Base-by-base conservation (phyloP, 2,329 filamentous ascomycete species). In the Sporothrix curviconia region DNA sequence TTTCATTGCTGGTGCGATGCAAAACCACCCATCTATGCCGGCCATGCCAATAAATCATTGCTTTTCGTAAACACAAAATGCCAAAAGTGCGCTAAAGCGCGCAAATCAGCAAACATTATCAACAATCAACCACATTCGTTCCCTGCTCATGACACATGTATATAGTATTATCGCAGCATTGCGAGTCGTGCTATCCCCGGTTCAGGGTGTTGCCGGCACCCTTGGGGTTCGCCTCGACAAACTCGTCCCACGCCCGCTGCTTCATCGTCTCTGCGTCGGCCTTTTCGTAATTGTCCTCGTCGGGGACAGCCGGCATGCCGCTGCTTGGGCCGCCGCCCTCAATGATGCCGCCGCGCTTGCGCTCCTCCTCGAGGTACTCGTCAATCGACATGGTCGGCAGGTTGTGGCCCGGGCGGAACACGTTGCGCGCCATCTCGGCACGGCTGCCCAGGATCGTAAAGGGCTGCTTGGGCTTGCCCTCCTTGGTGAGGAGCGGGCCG, bases 371-470 rank as follows among this genome's bases (percentile, higher is more conserved):
- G 15, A 99, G 77, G 68, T 97, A 99, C 74, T 99, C 94, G 65
- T 99, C 94, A 61, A 99, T 96, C 1, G 84, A 89, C 94, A 99
- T 97, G 3, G 94, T 97, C 1, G 94, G 94, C 59, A 99, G 75
- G 72, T 90, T 96, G 70, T 99, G 94, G 7, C 94, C 90, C 0
- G 90, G 84, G 56, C 89, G 81, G 72, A 99, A 99, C 0, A 99
- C 92, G 3, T 87, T 87, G 59, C 85, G 79, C 60, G 85, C 82
- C 59, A 96, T 72, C 60, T 90, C 85, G 61, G 90, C 84, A 37
- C 94, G 82, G 63, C 80, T 86, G 59, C 87, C 86, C 4, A 95
- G 78, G 22, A 99, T 78, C 1, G 91, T 96, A 67, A 99, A 97
- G 0, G 92, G 92, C 65, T 92, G 84, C 64, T 97, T 77, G 14